Base-by-base conservation (phyloP, 495 filamentous ascomycete genomes). In the Aspergillus coremiiformis region DNA sequence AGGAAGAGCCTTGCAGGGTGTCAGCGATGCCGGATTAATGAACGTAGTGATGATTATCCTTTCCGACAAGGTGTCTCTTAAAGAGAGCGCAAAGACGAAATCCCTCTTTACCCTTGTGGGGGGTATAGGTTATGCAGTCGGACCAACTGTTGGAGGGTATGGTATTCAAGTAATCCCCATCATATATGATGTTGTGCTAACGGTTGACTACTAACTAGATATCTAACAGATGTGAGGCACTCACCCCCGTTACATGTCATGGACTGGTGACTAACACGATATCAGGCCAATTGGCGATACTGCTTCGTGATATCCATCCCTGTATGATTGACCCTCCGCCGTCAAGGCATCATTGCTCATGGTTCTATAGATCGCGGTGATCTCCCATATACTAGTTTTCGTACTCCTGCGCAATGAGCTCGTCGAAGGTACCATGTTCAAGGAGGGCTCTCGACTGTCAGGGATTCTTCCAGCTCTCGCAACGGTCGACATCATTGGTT, bases 241-340 rank as follows among this genome's bases (percentile, higher is more conserved):
- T 15, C 11, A 11, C 29, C 11, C n/a, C 11, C 1, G 27, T 10
- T 14, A 3, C 0, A 61, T 62, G 1, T 57, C n/a, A 21, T 19
- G 10, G 11, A 41, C 8, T 6, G 61, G 35, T 74, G 15, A 67
- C 71, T 9, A 42, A 59, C 43, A 3, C 1, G 20, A n/a, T n/a
- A n/a, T 23, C 30, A 69, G 44, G 65, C 63, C 1, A 77, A 65
- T 27, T 83, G 80, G 79, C 61, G 80, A 22, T 83, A 79, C 68
- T 81, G 78, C 56, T 84, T 84, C 57, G 76, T 71, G 8, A 73
- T 84, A 29, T 74, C 78, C 20, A 64, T 83, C 4, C 76, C 76
- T 7, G 69, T 83, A 39, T 66, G 63, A 5, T 60, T 64, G 7
- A 7, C 8, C 21, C 20, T 4, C 32, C 23, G 10, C 6, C n/a